Conservation (phyloP, 768 basidiomycete genomes). For the Cyclocybe cylindracea region DNA sequence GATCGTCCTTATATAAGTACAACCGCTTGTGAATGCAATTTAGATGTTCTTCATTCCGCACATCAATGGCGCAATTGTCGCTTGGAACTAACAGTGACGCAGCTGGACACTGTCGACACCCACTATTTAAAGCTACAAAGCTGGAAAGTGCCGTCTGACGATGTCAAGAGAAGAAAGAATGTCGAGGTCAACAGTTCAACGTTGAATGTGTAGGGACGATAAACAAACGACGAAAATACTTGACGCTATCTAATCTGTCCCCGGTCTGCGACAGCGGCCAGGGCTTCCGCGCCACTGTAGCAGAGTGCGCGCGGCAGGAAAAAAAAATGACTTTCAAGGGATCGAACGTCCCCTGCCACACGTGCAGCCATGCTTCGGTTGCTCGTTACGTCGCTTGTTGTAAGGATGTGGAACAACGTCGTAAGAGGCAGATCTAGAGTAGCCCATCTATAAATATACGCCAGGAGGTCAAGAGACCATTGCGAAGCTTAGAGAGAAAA, state of each 20-base stretch:
- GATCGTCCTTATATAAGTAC: neutral
- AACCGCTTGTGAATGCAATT: neutral
- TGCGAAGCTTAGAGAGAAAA: neutral
- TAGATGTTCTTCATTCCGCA: neutral
- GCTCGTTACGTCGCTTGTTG: slow-evolving; percentile 77
- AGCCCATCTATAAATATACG: neutral
- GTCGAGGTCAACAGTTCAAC: too few species aligned
- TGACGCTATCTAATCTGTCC: too few species aligned
- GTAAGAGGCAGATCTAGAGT: slow-evolving; percentile 34
- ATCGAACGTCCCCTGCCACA: slow-evolving; percentile 51
- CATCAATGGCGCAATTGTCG: slow-evolving; percentile 9
- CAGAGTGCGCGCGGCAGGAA: too few species aligned
- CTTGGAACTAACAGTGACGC: neutral
- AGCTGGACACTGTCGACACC: too few species aligned
- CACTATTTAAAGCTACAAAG: too few species aligned
- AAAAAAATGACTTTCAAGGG: neutral
- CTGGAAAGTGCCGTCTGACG: too few species aligned
- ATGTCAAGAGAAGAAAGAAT: too few species aligned
- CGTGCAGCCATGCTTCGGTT: slow-evolving; percentile 70
- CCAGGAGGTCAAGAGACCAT: slow-evolving; percentile 2
- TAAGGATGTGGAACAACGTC: slow-evolving; percentile 64
- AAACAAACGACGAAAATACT: too few species aligned
- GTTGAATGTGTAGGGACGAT: too few species aligned
- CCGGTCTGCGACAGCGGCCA: too few species aligned
- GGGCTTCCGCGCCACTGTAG: too few species aligned